Conservation (phyloP, 148 eudicot species). For the Fagopyrum homotropicum region DNA sequence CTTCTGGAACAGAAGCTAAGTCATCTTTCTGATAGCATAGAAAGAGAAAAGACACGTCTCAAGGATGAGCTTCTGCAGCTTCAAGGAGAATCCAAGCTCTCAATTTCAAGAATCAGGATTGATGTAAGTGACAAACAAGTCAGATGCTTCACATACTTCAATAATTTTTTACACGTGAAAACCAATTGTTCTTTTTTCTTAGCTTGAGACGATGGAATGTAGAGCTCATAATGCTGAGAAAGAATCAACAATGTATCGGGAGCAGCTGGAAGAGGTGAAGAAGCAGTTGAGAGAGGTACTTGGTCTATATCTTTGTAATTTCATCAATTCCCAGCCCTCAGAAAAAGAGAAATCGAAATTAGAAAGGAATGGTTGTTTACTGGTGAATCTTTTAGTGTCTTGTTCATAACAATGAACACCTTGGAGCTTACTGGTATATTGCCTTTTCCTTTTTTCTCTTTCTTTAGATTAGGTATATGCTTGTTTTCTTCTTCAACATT, state of each 20-base stretch:
- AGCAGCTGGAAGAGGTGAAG: slow-evolving; percentile 54
- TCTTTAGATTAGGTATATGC: not conserved
- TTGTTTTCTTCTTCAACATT: not conserved
- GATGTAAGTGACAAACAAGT: slow-evolving; percentile 48
- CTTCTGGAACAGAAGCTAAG: slow-evolving; percentile 52
- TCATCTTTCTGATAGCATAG: slow-evolving; percentile 44
- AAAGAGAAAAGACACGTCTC: slow-evolving; percentile 55
- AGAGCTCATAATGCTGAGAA: slow-evolving; percentile 66
- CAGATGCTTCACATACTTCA: not conserved
- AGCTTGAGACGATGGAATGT: slow-evolving; percentile 86
- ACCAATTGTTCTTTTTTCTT: slow-evolving; percentile 13
- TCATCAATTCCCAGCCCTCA: not conserved
- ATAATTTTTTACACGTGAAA: not conserved
- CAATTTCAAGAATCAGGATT: slow-evolving; percentile 57
- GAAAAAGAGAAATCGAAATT: not conserved
- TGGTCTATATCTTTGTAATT: not conserved
- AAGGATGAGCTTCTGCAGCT: slow-evolving; percentile 59
- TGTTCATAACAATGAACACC: not conserved
- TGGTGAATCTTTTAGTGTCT: not conserved
- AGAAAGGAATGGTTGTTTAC: not conserved
- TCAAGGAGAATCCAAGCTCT: slow-evolving; percentile 63
- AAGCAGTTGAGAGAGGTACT: slow-evolving; percentile 50
- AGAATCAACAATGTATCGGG: slow-evolving; percentile 53
- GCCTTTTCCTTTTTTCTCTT: not conserved
- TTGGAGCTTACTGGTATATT: slow-evolving; percentile 2